phyloP scores from a whole-genome alignment of 169 alveolate species.

The Plasmodium yoelii region DNA sequence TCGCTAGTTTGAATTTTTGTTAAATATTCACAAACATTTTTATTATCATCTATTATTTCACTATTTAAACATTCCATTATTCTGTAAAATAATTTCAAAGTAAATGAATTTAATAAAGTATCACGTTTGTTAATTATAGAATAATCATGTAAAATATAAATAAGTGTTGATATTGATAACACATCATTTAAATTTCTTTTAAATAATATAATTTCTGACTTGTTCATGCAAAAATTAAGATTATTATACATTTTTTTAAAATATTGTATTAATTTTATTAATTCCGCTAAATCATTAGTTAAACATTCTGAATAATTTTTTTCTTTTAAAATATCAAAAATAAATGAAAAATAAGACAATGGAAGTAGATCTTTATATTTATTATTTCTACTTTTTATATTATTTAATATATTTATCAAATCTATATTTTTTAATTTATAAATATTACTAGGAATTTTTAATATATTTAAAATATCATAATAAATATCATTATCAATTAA shows the following conservation, averaged over 20 bases:
- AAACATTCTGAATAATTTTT: conserved; percentile 10
- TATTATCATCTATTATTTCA: background rate
- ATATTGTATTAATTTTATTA: conserved; percentile 43
- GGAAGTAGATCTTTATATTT: conserved; percentile 46
- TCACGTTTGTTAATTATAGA: conserved; percentile 11
- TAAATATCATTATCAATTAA: conserved; percentile 61
- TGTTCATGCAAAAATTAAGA: conserved; percentile 59
- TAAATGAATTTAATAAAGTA: conserved; percentile 6
- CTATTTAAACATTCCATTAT: conserved; percentile 1
- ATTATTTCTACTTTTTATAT: conserved; percentile 53
- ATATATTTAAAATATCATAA: conserved; percentile 44
- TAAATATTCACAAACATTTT: background rate
- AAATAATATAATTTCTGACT: conserved; percentile 22
- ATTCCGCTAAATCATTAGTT: conserved; percentile 30
- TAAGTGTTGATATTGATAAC: conserved; percentile 27
- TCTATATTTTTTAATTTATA: conserved; percentile 31
- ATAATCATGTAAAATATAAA: conserved; percentile 39
- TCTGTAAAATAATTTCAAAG: conserved; percentile 12
- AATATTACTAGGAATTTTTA: background rate
- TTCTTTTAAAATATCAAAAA: conserved; percentile 41
- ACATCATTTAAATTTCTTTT: conserved; percentile 18
- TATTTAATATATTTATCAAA: conserved; percentile 56
- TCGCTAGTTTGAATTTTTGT: background rate
- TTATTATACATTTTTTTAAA: conserved; percentile 60
- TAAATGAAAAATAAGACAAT: conserved; percentile 36